Conservation (phyloP, 495 filamentous ascomycete genomes). For the Tuber umbilicatum region DNA sequence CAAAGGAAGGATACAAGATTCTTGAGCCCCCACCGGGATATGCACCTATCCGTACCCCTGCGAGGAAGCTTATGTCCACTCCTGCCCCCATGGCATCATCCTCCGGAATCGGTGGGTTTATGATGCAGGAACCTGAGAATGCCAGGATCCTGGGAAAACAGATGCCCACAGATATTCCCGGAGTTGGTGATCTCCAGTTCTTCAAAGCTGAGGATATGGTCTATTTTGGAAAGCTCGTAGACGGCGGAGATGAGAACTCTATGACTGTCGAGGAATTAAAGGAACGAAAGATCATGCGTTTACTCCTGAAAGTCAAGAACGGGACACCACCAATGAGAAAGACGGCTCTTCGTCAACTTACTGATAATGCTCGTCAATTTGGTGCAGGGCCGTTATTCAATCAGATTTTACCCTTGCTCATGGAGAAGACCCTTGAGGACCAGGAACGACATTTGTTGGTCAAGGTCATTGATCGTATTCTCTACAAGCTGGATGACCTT, state of each 20-base stretch:
- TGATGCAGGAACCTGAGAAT: slow-evolving; percentile 94
- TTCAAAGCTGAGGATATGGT: slow-evolving; percentile 99
- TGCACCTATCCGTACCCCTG: slow-evolving; percentile 69
- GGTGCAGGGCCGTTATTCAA: slow-evolving; percentile 93
- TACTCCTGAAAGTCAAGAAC: slow-evolving; percentile 98
- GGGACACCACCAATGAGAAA: slow-evolving; percentile 98
- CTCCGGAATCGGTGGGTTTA: slow-evolving; percentile 71
- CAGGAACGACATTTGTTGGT: slow-evolving; percentile 97
- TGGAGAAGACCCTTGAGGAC: slow-evolving; percentile 98
- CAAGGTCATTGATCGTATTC: slow-evolving; percentile 96
- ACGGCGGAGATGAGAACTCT: slow-evolving; percentile 84
- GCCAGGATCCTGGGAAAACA: slow-evolving; percentile 74
- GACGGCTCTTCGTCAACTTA: slow-evolving; percentile 95
- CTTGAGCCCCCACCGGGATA: slow-evolving; percentile 90
- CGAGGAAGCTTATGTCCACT: slow-evolving; percentile 70
- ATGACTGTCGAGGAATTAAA: slow-evolving; percentile 93
- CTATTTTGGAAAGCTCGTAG: slow-evolving; percentile 96
- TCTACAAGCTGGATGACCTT: slow-evolving; percentile 97
- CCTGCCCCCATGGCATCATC: slow-evolving; percentile 60
- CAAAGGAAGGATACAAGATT: slow-evolving; percentile 86
- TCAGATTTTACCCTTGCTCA: slow-evolving; percentile 91
- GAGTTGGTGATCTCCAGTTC: slow-evolving; percentile 94
- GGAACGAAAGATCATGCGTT: slow-evolving; percentile 96
- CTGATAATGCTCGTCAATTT: slow-evolving; percentile 95
- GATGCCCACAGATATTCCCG: slow-evolving; percentile 92